Evolutionary conservation across 768 basidiomycete species (phyloP), one percentile per base, ranked within the genome.

Genomic region (Austroboletus eburneus): DNA sequence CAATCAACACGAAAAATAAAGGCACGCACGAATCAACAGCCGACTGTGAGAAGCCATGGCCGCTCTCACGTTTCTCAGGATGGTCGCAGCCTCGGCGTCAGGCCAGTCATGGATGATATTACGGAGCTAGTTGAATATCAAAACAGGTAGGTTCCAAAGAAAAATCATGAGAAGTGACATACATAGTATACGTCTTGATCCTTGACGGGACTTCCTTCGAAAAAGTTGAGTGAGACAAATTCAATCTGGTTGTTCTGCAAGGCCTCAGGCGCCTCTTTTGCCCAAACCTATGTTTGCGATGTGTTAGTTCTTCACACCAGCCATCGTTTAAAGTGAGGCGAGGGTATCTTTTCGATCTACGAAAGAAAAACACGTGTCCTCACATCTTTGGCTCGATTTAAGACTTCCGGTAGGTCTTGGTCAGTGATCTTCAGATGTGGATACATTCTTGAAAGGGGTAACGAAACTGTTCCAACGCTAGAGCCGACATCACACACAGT

Each of bases 61-160:
- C 14, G 42, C 52, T 8, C 55, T 49, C 3, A 71, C 42, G 39
- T 62, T 65, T 23, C 49, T 56, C 29, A 71, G 44, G 39, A 72
- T 69, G 3, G 34, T 50, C 17, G 61, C 29, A 33, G 61, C 64
- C 22, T 69, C 64, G 1, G 57, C 56, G 23, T 69, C 61, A 9
- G 67, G 65, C 71, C 69, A 72, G 48, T 72, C 59, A 39, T 69
- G 70, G 20, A 63, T 54, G 34, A 64, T 61, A 40, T 61, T 54
- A 17, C 59, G 63, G 39, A 62, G 52, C 61, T 62, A 33, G 38
- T 25, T 25, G 32, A 18, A 12, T 14, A 32, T 43, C 9, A 34
- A 39, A 37, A 12, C 20, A 18, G 21, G n/a, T 6, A 18, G 20
- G 24, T 8, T 16, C 20, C 6, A 8, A 14, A 34, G 13, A 27